Evolutionary conservation across 83 land plant species (phyloP).

Genomic region (Picea abies): DNA sequence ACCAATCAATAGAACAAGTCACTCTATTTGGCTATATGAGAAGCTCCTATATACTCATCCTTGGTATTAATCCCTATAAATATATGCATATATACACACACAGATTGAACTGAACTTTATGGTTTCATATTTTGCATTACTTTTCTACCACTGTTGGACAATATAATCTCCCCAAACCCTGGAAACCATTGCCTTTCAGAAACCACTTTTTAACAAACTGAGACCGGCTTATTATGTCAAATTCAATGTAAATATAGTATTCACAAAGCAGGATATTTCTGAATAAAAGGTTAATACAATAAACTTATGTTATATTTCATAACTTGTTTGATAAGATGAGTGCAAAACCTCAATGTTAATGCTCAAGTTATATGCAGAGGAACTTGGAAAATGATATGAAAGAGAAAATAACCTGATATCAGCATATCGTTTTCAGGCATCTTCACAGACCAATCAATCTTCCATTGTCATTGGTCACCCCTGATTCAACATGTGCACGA

Average conservation of each 20-base stretch:
- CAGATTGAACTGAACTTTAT: too few species aligned
- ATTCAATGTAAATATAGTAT: background rate
- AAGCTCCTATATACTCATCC: background rate
- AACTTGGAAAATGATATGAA: background rate
- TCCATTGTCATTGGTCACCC: background rate
- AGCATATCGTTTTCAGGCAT: constrained; percentile 1
- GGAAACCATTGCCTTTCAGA: background rate
- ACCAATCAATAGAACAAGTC: background rate
- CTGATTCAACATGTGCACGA: background rate
- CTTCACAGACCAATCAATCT: constrained; percentile 8
- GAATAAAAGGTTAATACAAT: background rate
- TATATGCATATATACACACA: background rate
- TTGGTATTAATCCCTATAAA: background rate
- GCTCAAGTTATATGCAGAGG: background rate
- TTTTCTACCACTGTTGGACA: background rate
- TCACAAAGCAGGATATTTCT: background rate
- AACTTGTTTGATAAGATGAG: too few species aligned
- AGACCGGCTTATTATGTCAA: background rate
- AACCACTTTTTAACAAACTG: background rate
- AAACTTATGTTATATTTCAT: too few species aligned
- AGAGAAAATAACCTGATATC: constrained; percentile 4
- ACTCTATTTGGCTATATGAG: background rate
- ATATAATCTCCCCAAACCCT: background rate
- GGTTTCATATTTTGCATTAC: background rate
- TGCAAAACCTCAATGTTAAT: background rate